Evolutionary conservation across 2,329 filamentous ascomycete genomes (phyloP).

Genomic region (Xylariaceae sp.): DNA sequence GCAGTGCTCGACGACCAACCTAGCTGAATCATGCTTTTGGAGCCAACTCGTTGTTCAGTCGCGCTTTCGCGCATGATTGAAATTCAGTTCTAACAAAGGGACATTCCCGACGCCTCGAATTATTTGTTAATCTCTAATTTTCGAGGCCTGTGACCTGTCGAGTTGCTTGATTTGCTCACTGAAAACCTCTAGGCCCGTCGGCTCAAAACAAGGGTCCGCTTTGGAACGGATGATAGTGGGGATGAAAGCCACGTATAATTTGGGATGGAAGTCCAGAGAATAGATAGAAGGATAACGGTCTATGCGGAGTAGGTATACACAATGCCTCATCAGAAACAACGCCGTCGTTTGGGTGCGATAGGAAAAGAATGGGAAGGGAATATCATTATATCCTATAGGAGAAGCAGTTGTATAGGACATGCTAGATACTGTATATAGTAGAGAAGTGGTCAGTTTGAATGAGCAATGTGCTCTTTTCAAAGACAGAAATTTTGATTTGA

Average conservation of each 20-base stretch:
- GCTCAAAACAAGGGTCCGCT: slow-evolving; percentile 20
- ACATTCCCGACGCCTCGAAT: not conserved
- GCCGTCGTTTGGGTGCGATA: slow-evolving; percentile 1
- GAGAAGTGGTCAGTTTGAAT: not conserved
- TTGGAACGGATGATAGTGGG: slow-evolving; percentile 34
- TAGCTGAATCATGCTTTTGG: too few relatives aligned
- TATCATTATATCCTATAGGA: not conserved
- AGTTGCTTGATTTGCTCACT: not conserved
- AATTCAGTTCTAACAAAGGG: not conserved
- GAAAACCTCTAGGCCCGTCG: slow-evolving; percentile 2
- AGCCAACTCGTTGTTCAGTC: not conserved
- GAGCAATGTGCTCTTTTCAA: not conserved
- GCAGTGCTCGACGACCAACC: too few relatives aligned
- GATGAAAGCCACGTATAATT: slow-evolving; percentile 24
- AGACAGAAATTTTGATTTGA: slow-evolving; percentile 4
- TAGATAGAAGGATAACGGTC: slow-evolving; percentile 1
- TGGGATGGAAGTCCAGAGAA: slow-evolving; percentile 31
- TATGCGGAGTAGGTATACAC: not conserved
- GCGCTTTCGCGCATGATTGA: not conserved
- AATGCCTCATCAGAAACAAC: slow-evolving; percentile 7
- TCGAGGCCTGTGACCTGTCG: not conserved
- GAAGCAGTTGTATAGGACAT: not conserved
- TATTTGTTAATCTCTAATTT: not conserved
- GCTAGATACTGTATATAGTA: not conserved
- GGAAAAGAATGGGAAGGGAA: not conserved